Evolutionary conservation across 2,329 filamentous ascomycete genomes (phyloP), one percentile per base, ranked within the genome.

Genomic region (Xylariaceae sp.): DNA sequence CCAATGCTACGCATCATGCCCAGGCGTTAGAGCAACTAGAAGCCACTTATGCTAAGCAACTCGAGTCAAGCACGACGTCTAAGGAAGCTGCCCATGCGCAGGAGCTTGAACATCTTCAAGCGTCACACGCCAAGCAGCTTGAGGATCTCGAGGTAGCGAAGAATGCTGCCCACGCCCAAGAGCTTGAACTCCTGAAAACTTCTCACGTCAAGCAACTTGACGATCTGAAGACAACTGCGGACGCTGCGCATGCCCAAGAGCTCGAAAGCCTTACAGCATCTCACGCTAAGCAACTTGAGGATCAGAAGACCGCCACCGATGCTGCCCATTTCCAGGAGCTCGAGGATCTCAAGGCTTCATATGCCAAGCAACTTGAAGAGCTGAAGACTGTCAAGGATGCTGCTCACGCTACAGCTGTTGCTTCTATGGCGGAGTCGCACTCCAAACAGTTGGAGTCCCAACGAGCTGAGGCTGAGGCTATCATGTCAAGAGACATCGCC

Each of bases 401-500:
- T 9, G 53, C 64, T 13, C 69, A 68, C 44, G 65, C 67, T 11
- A 60, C 65, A 15, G 70, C 65, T 8, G 59, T 70, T 50, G 69
- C 67, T 18, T 60, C 67, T 5, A 64, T 73, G 7, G 53, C 63
- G 11, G 67, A 62, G 51, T 60, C 67, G 4, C 71, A 73, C 52
- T 50, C 58, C 37, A 68, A 65, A 42, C 60, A 72, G 48, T 59
- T 73, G 7, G 66, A 69, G n/a, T 63, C 64, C 8, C 55, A 64
- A 34, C 68, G 69, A 54, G 62, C 64, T 15, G 68, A 70, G 2
- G 64, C 59, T 8, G 69, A 72, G 35, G 64, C 66, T 9, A 61
- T 54, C 4, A 58, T 69, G 51, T 63, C 67, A 11, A 69, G 60
- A 57, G 70, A 72, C 47, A 56, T 73, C n/a, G 59, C 65, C 7